These are phyloP conservation scores for Cylindrotheca closterium DNA, from an alignment of 108 stramenopile species.

Conservation along the genomic window DNA sequence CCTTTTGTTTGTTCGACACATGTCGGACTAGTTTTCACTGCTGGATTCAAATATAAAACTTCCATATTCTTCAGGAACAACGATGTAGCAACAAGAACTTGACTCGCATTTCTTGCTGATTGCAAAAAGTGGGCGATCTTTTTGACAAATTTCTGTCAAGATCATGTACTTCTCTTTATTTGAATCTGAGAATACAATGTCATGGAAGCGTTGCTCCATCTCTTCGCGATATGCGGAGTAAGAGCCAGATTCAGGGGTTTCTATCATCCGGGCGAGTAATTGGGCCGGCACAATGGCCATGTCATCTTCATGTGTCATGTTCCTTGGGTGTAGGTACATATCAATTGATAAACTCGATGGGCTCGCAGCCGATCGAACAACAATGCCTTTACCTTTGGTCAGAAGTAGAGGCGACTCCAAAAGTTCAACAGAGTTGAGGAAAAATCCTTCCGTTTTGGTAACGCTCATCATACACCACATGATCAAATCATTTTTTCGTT, in stretches of 20 bases:
- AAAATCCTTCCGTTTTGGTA: slow-evolving; percentile 28
- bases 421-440: slow-evolving; percentile 27
- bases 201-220: slow-evolving; percentile 14
- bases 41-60: slow-evolving; percentile 6
- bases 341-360: slow-evolving; percentile 11
- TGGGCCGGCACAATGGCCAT: slow-evolving; percentile 17
- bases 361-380: not conserved
- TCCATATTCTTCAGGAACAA: slow-evolving; percentile 29
- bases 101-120: slow-evolving; percentile 17
- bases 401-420: slow-evolving; percentile 18
- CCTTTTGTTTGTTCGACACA: no score
- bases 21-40: slow-evolving; percentile 7
- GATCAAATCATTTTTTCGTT: slow-evolving; percentile 25
- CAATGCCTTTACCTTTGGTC: slow-evolving; percentile 25
- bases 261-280: slow-evolving; percentile 14
- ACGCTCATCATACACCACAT: slow-evolving; percentile 34
- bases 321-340: slow-evolving; percentile 31
- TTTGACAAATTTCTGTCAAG: slow-evolving; percentile 28
- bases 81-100: slow-evolving; percentile 24
- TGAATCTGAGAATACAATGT: slow-evolving; percentile 6
- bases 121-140: slow-evolving; percentile 10
- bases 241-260: not conserved
- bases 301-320: not conserved
- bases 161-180: slow-evolving; percentile 15
- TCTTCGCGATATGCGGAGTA: not conserved